A percentile compares a stretch with the other conserved stretches of the same genome.
phyloP scores from a whole-genome alignment of 1,139 yeast genomes.

The Yamadazyma triangularis region DNA sequence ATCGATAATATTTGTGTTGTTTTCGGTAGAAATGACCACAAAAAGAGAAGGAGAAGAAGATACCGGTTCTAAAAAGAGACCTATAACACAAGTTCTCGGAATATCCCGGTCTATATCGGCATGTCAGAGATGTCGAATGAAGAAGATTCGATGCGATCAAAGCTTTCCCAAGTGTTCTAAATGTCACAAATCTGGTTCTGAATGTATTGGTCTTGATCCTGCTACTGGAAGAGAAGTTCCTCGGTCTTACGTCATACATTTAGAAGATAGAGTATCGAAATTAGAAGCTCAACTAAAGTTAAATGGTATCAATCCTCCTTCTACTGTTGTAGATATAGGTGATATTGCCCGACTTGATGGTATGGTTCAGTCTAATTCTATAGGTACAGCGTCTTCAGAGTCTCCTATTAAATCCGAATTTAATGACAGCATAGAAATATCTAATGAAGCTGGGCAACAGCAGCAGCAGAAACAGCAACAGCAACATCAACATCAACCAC shows the following conservation, averaged over 20 bases:
- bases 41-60: too few species aligned
- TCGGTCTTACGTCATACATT: slow-evolving; percentile 67
- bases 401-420: too few species aligned
- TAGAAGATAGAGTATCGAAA: slow-evolving; percentile 60
- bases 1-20: too few species aligned
- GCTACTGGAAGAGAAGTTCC: slow-evolving; percentile 87
- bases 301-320: slow-evolving; percentile 29
- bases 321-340: background rate
- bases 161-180: slow-evolving; percentile 73
- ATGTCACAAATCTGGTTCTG: slow-evolving; percentile 63
- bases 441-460: background rate
- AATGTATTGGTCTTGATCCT: slow-evolving; percentile 81
- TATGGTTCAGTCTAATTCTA: too few species aligned
- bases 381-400: too few species aligned
- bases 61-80: too few species aligned
- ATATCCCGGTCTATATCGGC: slow-evolving; percentile 66
- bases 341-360: slow-evolving; percentile 6
- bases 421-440: background rate
- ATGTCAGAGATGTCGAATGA: slow-evolving; percentile 74
- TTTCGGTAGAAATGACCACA: too few species aligned
- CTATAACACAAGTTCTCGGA: slow-evolving; percentile 10
- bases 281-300: slow-evolving; percentile 49
- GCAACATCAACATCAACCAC: background rate
- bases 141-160: slow-evolving; percentile 82
- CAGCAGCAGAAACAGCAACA: background rate